These are phyloP conservation scores for Colletotrichum australisinense DNA, from an alignment of 2,329 filamentous ascomycete genomes.

Conservation along the genomic window DNA sequence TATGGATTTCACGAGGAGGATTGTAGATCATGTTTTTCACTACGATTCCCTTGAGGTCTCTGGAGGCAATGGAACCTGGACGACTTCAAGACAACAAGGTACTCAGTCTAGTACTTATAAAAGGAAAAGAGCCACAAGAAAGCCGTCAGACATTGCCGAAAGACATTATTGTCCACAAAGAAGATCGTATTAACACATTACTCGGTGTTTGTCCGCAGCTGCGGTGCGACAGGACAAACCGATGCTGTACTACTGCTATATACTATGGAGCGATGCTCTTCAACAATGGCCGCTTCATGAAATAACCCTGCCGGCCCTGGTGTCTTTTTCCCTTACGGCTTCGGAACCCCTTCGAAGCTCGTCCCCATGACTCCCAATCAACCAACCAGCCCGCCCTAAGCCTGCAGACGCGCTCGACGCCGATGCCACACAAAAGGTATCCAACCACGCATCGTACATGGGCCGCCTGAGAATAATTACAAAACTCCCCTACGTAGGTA, in stretches of 20 bases:
- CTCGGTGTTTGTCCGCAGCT: neutral
- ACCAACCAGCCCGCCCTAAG: neutral
- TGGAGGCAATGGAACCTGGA: neutral
- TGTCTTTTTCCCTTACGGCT: neutral
- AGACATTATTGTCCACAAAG: slow-evolving; percentile 10
- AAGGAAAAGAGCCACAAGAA: neutral
- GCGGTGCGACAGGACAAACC: neutral
- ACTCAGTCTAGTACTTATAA: neutral
- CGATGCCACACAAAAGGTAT: slow-evolving; percentile 17
- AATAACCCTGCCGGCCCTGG: neutral
- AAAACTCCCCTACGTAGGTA: slow-evolving; percentile 3
- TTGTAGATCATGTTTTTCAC: neutral
- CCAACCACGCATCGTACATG: slow-evolving; percentile 16
- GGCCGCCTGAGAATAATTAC: neutral
- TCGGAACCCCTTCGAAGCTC: slow-evolving; percentile 18
- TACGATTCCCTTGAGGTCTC: neutral
- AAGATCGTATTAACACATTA: slow-evolving; percentile 36
- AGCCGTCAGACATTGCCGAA: neutral
- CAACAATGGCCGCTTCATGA: neutral
- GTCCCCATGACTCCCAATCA: neutral
- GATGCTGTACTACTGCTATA: slow-evolving; percentile 21
- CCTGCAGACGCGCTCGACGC: slow-evolving; percentile 16
- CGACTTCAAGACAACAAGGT: neutral
- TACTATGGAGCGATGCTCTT: slow-evolving; percentile 6
- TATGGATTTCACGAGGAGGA: neutral